A percentile compares a stretch with the other conserved stretches of the same genome.
Conservation (phyloP, 2,329 filamentous ascomycete genomes). For the Knufia fluminis region DNA sequence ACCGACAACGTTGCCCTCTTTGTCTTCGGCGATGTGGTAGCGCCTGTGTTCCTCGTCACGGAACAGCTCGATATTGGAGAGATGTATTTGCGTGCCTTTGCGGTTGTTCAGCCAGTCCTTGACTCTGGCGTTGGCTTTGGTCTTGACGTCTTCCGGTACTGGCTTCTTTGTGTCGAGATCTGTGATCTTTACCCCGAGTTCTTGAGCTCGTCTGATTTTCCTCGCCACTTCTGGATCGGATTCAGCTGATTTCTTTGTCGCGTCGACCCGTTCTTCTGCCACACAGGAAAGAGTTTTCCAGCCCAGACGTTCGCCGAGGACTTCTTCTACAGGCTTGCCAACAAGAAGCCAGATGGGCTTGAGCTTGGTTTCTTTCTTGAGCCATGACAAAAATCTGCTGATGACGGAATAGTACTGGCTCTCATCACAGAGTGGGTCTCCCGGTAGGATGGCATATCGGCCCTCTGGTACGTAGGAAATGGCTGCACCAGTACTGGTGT, state of each 20-base stretch:
- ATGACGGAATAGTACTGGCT: slow-evolving; percentile 68
- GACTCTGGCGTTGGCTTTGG: slow-evolving; percentile 63
- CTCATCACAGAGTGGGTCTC: slow-evolving; percentile 75
- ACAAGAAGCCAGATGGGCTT: slow-evolving; percentile 86
- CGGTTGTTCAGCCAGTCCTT: slow-evolving; percentile 70
- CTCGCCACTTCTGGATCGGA: slow-evolving; percentile 58
- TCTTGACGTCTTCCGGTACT: slow-evolving; percentile 56
- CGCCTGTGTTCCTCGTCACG: slow-evolving; percentile 71
- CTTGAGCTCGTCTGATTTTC: slow-evolving; percentile 72
- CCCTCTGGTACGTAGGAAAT: slow-evolving; percentile 71
- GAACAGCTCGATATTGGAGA: slow-evolving; percentile 86
- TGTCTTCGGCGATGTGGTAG: slow-evolving; percentile 72
- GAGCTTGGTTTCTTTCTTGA: slow-evolving; percentile 60
- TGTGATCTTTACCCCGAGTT: slow-evolving; percentile 71
- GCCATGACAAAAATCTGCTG: slow-evolving; percentile 62
- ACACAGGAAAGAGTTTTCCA: slow-evolving; percentile 86
- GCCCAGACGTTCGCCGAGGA: slow-evolving; percentile 68
- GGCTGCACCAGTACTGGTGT: slow-evolving; percentile 67
- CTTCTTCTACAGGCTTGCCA: slow-evolving; percentile 66
- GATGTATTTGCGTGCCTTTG: slow-evolving; percentile 77
- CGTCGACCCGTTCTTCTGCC: slow-evolving; percentile 79
- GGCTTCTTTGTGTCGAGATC: slow-evolving; percentile 59
- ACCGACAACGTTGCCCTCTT: slow-evolving; percentile 61
- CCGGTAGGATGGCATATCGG: slow-evolving; percentile 74
- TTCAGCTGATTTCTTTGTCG: slow-evolving; percentile 56